Evolutionary conservation across 768 basidiomycete species (phyloP), one percentile per base, ranked within the genome.

Genomic region (Agaricus blazei): DNA sequence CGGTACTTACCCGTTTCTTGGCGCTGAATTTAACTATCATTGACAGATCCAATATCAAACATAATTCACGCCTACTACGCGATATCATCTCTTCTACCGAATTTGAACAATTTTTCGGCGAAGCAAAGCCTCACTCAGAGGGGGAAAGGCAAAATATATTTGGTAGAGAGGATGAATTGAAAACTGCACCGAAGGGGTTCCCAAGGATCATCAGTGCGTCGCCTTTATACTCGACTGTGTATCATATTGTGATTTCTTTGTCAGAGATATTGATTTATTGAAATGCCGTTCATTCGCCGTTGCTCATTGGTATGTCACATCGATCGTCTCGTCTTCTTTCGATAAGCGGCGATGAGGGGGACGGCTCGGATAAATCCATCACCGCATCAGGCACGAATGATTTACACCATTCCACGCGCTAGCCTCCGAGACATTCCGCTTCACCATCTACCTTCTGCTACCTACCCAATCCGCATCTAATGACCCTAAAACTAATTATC

Each of bases 211-310:
- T 66, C 75, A 76, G 89, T 90, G 53, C 15, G 77, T 63, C 9
- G 26, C 60, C 0, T 9, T 12, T 34, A 34, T 34, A 11, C 19
- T 11, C 36, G 14, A 7, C 36, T 48, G 9, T 26, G 28, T 50
- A 37, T 40, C 43, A 15, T 50, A 14, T 48, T 43, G 12, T 28
- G 1, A 34, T 57, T 34, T 34, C 8, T 34, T 4, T 34, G 11
- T 34, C 7, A 90, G 87, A 68, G 93, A 98, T 65, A 98, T 99
- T 60, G 95, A 96, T 67, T 71, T 98, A 48, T 72, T 99, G 58
- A 91, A 90, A 68, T 87, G 90, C 58, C 83, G 93, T 26, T 84
- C 85, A 15, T 82, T 92, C 34, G 85, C 79, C 2, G 90, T 95
- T 2, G 66, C 78, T 0, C 78, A 85, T 59, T 66, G 67, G 90